These are phyloP conservation scores for Solanum arcanum DNA, from an alignment of 257 asterid species.

Conservation along the genomic window DNA sequence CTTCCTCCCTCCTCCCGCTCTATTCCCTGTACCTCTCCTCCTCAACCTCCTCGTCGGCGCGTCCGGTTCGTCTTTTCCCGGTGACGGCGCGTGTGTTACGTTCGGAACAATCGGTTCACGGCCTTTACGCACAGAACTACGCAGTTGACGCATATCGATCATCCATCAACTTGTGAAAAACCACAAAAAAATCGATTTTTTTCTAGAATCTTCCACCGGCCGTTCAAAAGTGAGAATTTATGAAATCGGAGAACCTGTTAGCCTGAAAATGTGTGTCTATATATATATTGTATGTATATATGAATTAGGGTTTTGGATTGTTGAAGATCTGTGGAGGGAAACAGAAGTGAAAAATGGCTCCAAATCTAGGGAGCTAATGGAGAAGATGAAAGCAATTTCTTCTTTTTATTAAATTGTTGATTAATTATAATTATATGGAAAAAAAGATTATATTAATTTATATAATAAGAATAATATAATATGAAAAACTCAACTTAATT, in stretches of 20 bases:
- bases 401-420: background rate
- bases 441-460: too few relatives aligned
- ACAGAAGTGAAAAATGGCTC: background rate
- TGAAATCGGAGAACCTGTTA: background rate
- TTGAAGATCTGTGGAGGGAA: background rate
- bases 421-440: background rate
- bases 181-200: background rate
- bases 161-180: background rate
- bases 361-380: background rate
- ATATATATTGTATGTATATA: background rate
- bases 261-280: background rate
- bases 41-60: background rate
- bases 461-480: too few relatives aligned
- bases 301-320: background rate
- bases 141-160: background rate
- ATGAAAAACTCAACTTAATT: background rate
- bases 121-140: background rate
- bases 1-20: background rate
- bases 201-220: background rate
- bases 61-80: background rate
- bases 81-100: background rate
- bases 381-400: background rate
- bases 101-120: background rate
- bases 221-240: background rate
- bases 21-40: background rate